Base-by-base conservation (phyloP, 768 basidiomycete species). In the Butyriboletus loyo region DNA sequence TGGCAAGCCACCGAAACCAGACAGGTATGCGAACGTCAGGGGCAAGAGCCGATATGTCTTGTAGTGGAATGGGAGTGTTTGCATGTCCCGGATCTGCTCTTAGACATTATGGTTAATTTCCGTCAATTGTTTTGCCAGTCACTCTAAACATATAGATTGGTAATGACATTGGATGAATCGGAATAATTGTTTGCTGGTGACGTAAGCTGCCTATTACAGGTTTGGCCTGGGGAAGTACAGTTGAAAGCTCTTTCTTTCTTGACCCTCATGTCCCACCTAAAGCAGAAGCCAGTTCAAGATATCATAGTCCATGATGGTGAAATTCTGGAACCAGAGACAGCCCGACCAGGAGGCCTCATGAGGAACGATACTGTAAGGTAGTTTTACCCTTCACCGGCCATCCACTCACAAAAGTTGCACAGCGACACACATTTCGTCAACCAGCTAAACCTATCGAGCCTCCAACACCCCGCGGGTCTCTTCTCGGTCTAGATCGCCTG, bases 401-500 rank as follows among this genome's bases (percentile, higher is more conserved):
- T 46, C 32, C 46, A 38, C 51, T 62, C 39, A 60, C 37, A 22
- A 37, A 34, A 31, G 22, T 7, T 52, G 5, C 43, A 22, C 59
- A 93, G 91, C 78, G 76, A 69, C 92, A 96, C 61, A 84, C 85
- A 0, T 98, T 97, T 72, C 79, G 83, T 46, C 75, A 83, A 63
- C 92, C 91, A 2, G 81, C 82, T 6, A 85, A 79, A 61, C 82
- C 85, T 9, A 69, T 88, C 7, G 86, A 87, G 61, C 88, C 89
- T 3, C 84, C 86, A 11, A 89, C 89, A 14, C 89, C 90, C 1
- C 77, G 90, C 42, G 72, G 81, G 0, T 97, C 95, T 6, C 62
- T 91, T 4, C 81, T 98, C 1, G 95, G 96, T 4, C 76, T 98
- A 7, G 95, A 99, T 65, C 80, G 80, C 24, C 77, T 98, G 3